Base-by-base conservation (phyloP, 495 filamentous ascomycete species). In the Aspergillus sclerotioniger region DNA sequence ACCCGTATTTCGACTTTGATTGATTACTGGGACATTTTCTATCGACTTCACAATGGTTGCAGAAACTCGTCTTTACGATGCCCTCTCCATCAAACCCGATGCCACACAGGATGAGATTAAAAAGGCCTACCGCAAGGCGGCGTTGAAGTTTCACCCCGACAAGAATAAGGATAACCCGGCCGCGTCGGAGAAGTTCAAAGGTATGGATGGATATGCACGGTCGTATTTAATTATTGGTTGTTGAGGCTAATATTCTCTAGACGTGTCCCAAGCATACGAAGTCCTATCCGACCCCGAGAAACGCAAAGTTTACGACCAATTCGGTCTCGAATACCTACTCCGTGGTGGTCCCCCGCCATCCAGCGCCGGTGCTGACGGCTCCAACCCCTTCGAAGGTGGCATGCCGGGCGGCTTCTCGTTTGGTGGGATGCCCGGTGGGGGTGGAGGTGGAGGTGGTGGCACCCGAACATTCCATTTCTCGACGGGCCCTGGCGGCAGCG, bases 261-360 rank as follows among this genome's bases (percentile, higher is more conserved):
- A 98, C 64, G 86, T 90, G 51, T 96, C 90, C 1, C 93, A 98
- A 75, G 94, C 94, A 46, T 98, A 96, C 77, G 94, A 98, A 77
- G 93, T 98, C 66, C 86, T 98, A 10, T 93, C 90, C 61, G 94
- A 98, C 69, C 92, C 94, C 33, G 95, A 98, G 67, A 98, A 98
- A 72, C 88, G 94, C 56, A 96, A 96, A 75, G 87, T 86, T 20
- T 98, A 98, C 68, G 95, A 98, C 65, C 89, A 95, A 70, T 97
- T 83, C 67, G 94, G 94, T 58, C 86, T 98, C 49, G 94, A 98
- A 58, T 96, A 91, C 73, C 79, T 98, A 41, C 79, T 96, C 19
- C 89, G 89, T 37, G 93, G 93, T 17, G 95, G 95, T 25, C 74
- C 85, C 10, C 77, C 90, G 5, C 91, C 91, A 5, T 81, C 89